Percentiles rank a stretch among this genome's conserved stretches.
phyloP scores from a whole-genome alignment of 2,329 filamentous ascomycete species.

The Diaporthe helianthi region DNA sequence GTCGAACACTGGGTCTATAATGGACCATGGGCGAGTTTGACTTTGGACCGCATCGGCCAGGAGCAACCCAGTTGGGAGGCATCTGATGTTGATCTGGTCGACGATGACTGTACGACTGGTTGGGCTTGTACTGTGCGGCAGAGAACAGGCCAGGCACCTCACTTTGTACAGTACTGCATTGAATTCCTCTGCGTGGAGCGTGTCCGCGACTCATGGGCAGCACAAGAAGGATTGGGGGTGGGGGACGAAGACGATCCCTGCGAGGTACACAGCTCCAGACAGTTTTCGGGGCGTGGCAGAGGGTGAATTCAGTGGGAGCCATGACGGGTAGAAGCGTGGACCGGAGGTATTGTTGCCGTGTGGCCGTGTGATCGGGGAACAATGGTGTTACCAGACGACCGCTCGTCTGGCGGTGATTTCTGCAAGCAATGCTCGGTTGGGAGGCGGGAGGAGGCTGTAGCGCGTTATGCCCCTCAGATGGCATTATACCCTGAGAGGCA shows the following conservation, averaged over 20 bases:
- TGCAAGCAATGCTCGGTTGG: slow-evolving; percentile 35
- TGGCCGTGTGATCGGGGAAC: slow-evolving; percentile 28
- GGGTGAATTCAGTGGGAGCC: slow-evolving; percentile 1
- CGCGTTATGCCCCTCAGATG: slow-evolving; percentile 11
- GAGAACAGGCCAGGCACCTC: too few relatives aligned
- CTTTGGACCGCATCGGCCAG: slow-evolving; percentile 10
- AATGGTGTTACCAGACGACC: slow-evolving; percentile 28
- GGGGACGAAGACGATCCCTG: slow-evolving; percentile 20
- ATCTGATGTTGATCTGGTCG: background rate
- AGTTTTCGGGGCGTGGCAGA: slow-evolving; percentile 27
- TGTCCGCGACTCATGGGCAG: slow-evolving; percentile 18
- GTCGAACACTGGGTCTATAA: background rate
- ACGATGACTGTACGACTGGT: slow-evolving; percentile 22
- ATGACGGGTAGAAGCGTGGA: slow-evolving; percentile 27
- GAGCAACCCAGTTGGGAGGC: slow-evolving; percentile 16
- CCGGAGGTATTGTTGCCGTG: slow-evolving; percentile 28
- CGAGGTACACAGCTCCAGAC: slow-evolving; percentile 29
- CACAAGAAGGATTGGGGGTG: slow-evolving; percentile 9
- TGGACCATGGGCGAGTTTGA: background rate
- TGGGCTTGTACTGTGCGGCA: slow-evolving; percentile 10
- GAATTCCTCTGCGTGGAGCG: slow-evolving; percentile 8
- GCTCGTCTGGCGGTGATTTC: slow-evolving; percentile 13
- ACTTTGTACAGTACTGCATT: background rate
- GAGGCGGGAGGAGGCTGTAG: slow-evolving; percentile 18
- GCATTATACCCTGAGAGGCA: background rate